Percentiles rank a stretch among this genome's conserved stretches.
Conservation (phyloP, 306 rosid genomes). For the Ormosia semicastrata region DNA sequence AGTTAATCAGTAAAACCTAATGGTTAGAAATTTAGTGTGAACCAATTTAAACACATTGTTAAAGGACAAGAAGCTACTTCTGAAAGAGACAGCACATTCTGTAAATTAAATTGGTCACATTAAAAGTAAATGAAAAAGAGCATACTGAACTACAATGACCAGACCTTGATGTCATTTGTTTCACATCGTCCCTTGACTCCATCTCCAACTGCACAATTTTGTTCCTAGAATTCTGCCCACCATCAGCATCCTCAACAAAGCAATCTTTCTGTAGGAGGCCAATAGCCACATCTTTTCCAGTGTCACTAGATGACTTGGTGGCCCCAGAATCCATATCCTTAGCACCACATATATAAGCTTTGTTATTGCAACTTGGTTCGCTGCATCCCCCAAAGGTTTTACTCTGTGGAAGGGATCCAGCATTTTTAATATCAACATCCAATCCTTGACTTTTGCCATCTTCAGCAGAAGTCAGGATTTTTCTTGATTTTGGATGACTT, state of each 20-base stretch:
- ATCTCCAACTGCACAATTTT: constrained; percentile 39
- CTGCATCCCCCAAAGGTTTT: constrained; percentile 17
- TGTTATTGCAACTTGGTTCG: constrained; percentile 31
- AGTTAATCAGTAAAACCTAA: constrained; percentile 51
- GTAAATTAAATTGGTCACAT: constrained; percentile 23
- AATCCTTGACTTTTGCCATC: constrained; percentile 37
- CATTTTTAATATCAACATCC: constrained; percentile 33
- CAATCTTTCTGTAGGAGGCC: constrained; percentile 7
- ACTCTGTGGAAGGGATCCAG: constrained; percentile 34
- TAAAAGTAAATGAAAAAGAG: constrained; percentile 23
- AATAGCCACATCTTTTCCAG: constrained; percentile 41
- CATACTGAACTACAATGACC: constrained; percentile 26
- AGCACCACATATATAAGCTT: constrained; percentile 31
- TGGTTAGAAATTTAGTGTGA: constrained; percentile 40
- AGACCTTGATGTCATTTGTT: constrained; percentile 58
- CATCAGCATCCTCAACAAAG: constrained; percentile 28
- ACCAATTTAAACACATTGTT: constrained; percentile 27
- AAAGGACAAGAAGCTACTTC: constrained; percentile 31
- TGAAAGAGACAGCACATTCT: constrained; percentile 8
- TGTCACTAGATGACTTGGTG: constrained; percentile 29
- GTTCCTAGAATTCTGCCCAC: constrained; percentile 29
- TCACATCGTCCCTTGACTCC: constrained; percentile 40
- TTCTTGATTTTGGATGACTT: constrained; percentile 33
- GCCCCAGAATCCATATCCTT: constrained; percentile 34
- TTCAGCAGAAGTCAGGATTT: constrained; percentile 32